phyloP scores from a whole-genome alignment of 2,329 filamentous ascomycete species.

The Aspergillus transmontanensis region DNA sequence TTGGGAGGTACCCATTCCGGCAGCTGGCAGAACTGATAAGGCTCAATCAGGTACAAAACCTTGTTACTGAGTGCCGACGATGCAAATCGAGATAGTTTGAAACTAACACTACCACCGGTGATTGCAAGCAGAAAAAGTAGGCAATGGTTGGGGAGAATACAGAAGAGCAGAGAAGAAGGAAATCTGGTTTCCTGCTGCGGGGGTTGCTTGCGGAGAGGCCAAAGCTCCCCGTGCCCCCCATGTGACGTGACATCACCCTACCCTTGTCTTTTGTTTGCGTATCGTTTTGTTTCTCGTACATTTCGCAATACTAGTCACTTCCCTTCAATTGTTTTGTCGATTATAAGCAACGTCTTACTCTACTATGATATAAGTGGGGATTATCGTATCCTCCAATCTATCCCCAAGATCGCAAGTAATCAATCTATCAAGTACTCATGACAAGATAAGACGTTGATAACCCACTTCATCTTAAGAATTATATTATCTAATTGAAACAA shows the following conservation, averaged over 20 bases:
- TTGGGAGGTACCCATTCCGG: not conserved
- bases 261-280: conserved; percentile 1
- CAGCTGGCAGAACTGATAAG: not conserved
- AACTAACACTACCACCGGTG: not conserved
- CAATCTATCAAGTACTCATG: not conserved
- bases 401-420: not conserved
- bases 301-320: not conserved
- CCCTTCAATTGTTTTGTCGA: not conserved
- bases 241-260: conserved; percentile 10
- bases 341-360: not conserved
- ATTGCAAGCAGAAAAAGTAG: not conserved
- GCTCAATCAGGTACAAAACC: not conserved
- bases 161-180: not conserved
- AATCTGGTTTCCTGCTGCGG: not conserved
- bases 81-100: not conserved
- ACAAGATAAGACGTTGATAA: not conserved
- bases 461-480: not conserved
- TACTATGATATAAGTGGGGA: not conserved
- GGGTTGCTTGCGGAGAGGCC: conserved; percentile 1
- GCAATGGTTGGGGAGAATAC: not conserved
- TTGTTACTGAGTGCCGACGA: not conserved
- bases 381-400: not conserved
- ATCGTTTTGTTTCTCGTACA: not conserved
- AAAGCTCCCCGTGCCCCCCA: not conserved
- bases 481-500: not conserved